Conservation (phyloP, 805 yeast genomes). For the Teunomyces panamensis region DNA sequence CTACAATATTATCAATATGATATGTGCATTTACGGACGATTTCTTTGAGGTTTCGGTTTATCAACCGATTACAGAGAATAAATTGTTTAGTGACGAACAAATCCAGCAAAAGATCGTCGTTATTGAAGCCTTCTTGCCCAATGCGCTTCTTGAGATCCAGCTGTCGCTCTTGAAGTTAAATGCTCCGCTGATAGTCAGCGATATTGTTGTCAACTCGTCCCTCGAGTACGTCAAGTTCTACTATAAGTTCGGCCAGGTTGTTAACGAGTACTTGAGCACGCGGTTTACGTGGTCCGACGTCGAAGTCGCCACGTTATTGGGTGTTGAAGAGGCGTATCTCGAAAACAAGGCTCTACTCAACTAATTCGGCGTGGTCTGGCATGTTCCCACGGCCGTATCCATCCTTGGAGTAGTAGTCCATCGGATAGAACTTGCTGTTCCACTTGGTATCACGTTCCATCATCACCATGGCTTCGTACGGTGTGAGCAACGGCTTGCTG, state of each 20-base stretch:
- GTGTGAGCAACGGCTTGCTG: constrained; percentile 85
- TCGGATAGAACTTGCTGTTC: constrained; percentile 71
- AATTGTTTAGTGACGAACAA: constrained; percentile 45
- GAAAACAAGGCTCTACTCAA: constrained; percentile 10
- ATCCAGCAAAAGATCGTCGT: constrained; percentile 42
- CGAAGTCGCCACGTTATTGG: constrained; percentile 69
- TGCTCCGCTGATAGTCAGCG: constrained; percentile 61
- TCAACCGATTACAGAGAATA: constrained; percentile 62
- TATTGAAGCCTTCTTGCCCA: constrained; percentile 54
- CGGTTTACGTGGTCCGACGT: constrained; percentile 51
- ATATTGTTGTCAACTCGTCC: constrained; percentile 50
- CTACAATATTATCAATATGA: constrained; percentile 65
- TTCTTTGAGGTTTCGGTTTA: constrained; percentile 60
- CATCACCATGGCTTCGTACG: constrained; percentile 94
- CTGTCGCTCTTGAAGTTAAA: constrained; percentile 55
- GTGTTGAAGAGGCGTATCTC: constrained; percentile 48
- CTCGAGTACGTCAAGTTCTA: constrained; percentile 49
- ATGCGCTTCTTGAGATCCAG: constrained; percentile 59
- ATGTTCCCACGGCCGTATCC: constrained; percentile 83
- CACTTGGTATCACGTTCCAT: constrained; percentile 69
- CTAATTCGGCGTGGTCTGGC: constrained; percentile 1
- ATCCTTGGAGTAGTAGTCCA: constrained; percentile 89
- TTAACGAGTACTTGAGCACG: constrained; percentile 32
- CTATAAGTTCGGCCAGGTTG: constrained; percentile 35
- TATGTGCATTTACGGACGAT: constrained; percentile 62